These are phyloP conservation scores for Fusarium camptoceras DNA, from an alignment of 2,329 filamentous ascomycete genomes.

Conservation along the genomic window DNA sequence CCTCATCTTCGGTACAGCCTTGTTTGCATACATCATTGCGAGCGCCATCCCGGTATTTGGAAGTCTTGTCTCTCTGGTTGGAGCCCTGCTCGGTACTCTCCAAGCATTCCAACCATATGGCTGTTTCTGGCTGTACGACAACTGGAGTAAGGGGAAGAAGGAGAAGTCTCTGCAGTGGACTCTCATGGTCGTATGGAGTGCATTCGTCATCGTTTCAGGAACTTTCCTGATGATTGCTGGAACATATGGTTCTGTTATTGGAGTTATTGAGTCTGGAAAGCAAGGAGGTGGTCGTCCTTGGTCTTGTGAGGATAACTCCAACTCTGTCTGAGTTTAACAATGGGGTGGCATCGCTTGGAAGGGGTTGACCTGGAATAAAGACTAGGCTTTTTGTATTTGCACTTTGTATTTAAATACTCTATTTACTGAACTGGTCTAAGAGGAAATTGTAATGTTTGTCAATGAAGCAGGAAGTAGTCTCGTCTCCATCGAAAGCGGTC, in stretches of 20 bases:
- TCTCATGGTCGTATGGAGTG: constrained; percentile 17
- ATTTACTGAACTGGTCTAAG: not conserved
- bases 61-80: constrained; percentile 44
- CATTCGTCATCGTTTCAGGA: constrained; percentile 28
- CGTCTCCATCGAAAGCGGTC: constrained; percentile 31
- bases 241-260: constrained; percentile 57
- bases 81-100: constrained; percentile 45
- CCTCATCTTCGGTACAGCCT: constrained; percentile 38
- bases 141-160: constrained; percentile 31
- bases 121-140: constrained; percentile 47
- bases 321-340: constrained; percentile 28
- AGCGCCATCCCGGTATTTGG: constrained; percentile 40
- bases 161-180: constrained; percentile 2
- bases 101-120: constrained; percentile 46
- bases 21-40: constrained; percentile 46
- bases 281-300: constrained; percentile 53
- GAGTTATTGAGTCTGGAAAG: constrained; percentile 50
- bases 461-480: not conserved
- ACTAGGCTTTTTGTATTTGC: not conserved
- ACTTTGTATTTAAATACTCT: not conserved
- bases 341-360: not conserved
- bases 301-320: constrained; percentile 59
- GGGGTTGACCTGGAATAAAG: not conserved
- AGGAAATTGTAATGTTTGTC: not conserved
- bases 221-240: constrained; percentile 57